Conservation (phyloP, 1,284 basidiomycete genomes). For the Coniophora puteana region DNA sequence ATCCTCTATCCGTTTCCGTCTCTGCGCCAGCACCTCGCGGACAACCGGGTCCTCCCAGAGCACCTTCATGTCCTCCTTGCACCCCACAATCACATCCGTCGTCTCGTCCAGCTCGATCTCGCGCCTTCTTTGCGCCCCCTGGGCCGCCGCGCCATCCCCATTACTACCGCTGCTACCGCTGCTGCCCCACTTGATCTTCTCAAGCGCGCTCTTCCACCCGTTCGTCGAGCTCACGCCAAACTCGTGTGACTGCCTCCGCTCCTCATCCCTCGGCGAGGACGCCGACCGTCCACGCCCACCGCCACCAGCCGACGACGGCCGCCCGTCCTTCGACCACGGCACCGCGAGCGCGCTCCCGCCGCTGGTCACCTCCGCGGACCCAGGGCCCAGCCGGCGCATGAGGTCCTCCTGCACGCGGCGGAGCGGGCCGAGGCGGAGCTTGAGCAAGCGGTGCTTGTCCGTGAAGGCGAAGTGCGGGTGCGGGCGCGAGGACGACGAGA, state of each 20-base stretch:
- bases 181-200: constrained; percentile 47
- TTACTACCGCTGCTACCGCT: too few relatives aligned
- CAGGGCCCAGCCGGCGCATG: constrained; percentile 55
- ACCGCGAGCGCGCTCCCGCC: constrained; percentile 33
- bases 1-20: constrained; percentile 56
- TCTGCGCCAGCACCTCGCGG: constrained; percentile 46
- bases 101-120: constrained; percentile 50
- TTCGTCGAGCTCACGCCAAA: constrained; percentile 57
- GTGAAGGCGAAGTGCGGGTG: constrained; percentile 44
- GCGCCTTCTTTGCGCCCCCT: constrained; percentile 26
- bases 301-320: too few relatives aligned
- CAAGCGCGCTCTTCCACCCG: constrained; percentile 59
- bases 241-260: constrained; percentile 37
- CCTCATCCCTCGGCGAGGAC: too few relatives aligned
- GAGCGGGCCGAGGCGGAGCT: constrained; percentile 54
- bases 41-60: constrained; percentile 64
- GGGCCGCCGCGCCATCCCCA: constrained; percentile 8
- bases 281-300: too few relatives aligned
- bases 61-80: constrained; percentile 57
- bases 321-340: constrained; percentile 21
- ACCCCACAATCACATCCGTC: constrained; percentile 52
- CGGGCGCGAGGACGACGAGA: constrained; percentile 24
- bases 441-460: constrained; percentile 57
- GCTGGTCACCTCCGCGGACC: constrained; percentile 43
- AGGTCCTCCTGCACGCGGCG: constrained; percentile 55